Base-by-base conservation (phyloP, 2,329 filamentous ascomycete species). In the Alternaria consortialis region DNA sequence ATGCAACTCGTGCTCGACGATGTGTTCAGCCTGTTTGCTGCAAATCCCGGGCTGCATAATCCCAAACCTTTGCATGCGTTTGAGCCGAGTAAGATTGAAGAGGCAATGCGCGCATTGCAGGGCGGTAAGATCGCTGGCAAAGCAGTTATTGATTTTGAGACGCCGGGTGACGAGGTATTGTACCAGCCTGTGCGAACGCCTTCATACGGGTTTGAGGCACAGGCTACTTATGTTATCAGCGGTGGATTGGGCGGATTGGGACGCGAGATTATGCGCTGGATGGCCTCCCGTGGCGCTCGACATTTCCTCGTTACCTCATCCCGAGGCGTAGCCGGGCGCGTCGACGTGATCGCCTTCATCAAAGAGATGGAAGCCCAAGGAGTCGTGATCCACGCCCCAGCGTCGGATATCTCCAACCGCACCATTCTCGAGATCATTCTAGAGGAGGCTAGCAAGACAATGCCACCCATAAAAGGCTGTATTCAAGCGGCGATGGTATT, bases 81-180 rank as follows among this genome's bases (percentile, higher is more conserved):
- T 11, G n/a, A 42, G 3, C 58, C 66, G 11, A 44, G 37, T n/a
- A 52, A 58, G 25, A 58, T 66, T 68, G 56, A 62, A 27, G 44
- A 55, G 8, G 58, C 58, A 12, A 39, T 57, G 66, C 15, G 66
- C 56, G 51, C 70, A 79, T 17, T 74, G 73, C 29, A 60, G 63
- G 34, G 42, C 13, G 77, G 78, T 0, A 74, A 73, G 15, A 76
- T 79, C 51, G 74, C 74, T 5, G 80, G 81, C 7, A 82, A 82
- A 64, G 65, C 80, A 0, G 76, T 82, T n/a, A 65, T 82, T 11
- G 62, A 69, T 11, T 54, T 52, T 31, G 61, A 56, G 50, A 61
- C 31, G 57, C 40, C 31, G 36, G 55, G 27, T 51, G 63, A 81
- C 25, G 42, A 47, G 27, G 46, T 52, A 3, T n/a, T 60, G 17